Evolutionary conservation across 2,329 filamentous ascomycete genomes (phyloP), one percentile per base, ranked within the genome.

Genomic region (Scytalidium sp.): DNA sequence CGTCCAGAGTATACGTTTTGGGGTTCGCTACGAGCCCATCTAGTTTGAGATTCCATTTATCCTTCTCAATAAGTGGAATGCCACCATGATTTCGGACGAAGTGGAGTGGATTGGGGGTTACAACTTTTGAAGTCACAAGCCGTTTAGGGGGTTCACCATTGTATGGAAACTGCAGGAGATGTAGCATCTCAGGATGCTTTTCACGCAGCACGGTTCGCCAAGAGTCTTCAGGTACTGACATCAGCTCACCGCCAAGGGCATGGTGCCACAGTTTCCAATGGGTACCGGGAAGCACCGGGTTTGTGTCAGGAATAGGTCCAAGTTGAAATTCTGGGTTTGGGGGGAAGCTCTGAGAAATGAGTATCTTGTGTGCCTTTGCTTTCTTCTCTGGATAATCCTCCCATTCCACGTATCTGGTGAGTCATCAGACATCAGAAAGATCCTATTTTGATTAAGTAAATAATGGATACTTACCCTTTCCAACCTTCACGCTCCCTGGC

Each of bases 1-100:
- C 81, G 0, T 73, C 71, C 0, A 88, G 58, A 0, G 79, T 83
- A 47, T 87, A 73, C 1, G 63, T 71, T 47, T 75, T 75, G 0
- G 84, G 82, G 2, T 78, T 70, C 5, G 76, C 76, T 3, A 88
- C 84, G 0, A 86, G 70, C 0, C 84, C 84, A 50, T 82, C 80
- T 4, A 88, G 64, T 2, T 70, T 67, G 15, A 86, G 70, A 20
- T 68, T 74, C 59, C 70, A 85, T 3, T 75, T 70, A 0, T 79
- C 72, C 1, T 74, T 67, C 7, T 86, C 75, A 47, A 89, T 87
- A 7, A 79, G 69, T 0, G 86, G 87, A 17, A 90, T 81, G 0
- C 85, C 85, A 9, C 86, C 85, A 53, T 90, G 86, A 51, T 90
- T 90, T 7, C 86, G 74, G 1, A 90, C 81, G 55, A 87, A 90